These are phyloP conservation scores for Ogataea salicorniae DNA, from an alignment of 805 yeast genomes.

Conservation along the genomic window DNA sequence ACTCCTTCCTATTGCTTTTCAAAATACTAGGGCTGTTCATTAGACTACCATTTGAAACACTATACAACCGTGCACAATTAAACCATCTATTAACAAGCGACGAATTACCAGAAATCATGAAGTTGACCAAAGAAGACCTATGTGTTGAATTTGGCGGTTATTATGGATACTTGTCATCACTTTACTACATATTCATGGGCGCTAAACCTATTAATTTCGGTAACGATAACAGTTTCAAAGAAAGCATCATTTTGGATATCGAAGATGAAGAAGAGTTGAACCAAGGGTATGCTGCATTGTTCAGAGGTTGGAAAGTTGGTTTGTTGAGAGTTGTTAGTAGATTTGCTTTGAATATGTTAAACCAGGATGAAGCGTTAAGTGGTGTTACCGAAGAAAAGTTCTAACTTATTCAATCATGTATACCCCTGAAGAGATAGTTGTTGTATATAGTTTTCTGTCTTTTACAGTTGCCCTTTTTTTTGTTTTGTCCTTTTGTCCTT, in stretches of 20 bases:
- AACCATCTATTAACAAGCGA: constrained; percentile 45
- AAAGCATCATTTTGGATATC: constrained; percentile 23
- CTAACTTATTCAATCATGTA: constrained; percentile 1
- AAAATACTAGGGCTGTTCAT: constrained; percentile 65
- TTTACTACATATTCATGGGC: constrained; percentile 43
- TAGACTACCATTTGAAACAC: constrained; percentile 81
- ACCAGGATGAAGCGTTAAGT: constrained; percentile 42
- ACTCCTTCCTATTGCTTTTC: constrained; percentile 53
- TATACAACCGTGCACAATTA: constrained; percentile 80
- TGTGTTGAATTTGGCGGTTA: constrained; percentile 58
- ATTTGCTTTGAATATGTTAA: constrained; percentile 68
- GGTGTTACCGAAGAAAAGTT: constrained; percentile 38
- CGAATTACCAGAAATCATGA: constrained; percentile 35
- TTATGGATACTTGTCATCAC: constrained; percentile 48
- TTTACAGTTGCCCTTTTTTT: constrained; percentile 22
- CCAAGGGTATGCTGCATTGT: constrained; percentile 47
- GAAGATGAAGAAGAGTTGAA: constrained; percentile 36
- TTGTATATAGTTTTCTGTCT: neutral
- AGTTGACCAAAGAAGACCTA: constrained; percentile 43
- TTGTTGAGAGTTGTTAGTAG: constrained; percentile 72
- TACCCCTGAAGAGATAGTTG: neutral
- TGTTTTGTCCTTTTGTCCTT: constrained; percentile 32
- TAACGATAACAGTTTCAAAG: constrained; percentile 13
- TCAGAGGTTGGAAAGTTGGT: constrained; percentile 92
- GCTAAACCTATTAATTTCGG: constrained; percentile 26